Percentiles rank a stretch among this genome's conserved stretches.
These are phyloP conservation scores for Lachnellula cervina DNA, from an alignment of 2,329 filamentous ascomycete genomes.

Conservation along the genomic window DNA sequence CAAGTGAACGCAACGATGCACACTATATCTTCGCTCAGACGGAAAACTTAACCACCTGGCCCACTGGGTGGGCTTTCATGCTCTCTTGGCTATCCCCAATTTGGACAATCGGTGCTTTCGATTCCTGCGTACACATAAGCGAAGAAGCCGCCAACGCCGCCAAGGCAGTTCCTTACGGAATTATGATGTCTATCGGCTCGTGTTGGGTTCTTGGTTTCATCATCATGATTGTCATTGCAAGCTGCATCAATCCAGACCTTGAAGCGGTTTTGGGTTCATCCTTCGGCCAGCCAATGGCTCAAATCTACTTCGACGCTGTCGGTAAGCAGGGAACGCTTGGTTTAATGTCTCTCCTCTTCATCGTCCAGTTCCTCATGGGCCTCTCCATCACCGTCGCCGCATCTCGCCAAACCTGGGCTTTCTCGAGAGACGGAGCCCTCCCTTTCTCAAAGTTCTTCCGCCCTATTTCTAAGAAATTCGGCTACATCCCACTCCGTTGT, in stretches of 20 bases:
- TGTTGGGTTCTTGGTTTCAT: constrained; percentile 54
- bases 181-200: constrained; percentile 51
- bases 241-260: constrained; percentile 51
- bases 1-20: constrained; percentile 36
- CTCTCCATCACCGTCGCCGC: constrained; percentile 53
- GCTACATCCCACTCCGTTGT: constrained; percentile 53
- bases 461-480: constrained; percentile 45
- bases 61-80: constrained; percentile 54
- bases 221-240: constrained; percentile 52
- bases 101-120: constrained; percentile 56
- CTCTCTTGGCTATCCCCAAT: constrained; percentile 57
- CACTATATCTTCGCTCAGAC: constrained; percentile 52
- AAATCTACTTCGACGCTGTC: constrained; percentile 57
- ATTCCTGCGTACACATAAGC: constrained; percentile 54
- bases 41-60: constrained; percentile 55
- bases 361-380: constrained; percentile 60
- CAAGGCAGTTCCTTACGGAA: constrained; percentile 54
- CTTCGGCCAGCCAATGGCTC: constrained; percentile 51
- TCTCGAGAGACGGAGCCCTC: constrained; percentile 56
- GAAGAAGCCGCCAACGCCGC: constrained; percentile 58
- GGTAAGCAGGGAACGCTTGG: constrained; percentile 55
- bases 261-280: constrained; percentile 41
- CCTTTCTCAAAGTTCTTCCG: constrained; percentile 56
- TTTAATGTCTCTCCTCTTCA: constrained; percentile 54
- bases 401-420: constrained; percentile 58